Evolutionary conservation across 2,329 filamentous ascomycete species (phyloP), one percentile per base, ranked within the genome.

Genomic region (Ophiocordyceps camponoti-saundersi): DNA sequence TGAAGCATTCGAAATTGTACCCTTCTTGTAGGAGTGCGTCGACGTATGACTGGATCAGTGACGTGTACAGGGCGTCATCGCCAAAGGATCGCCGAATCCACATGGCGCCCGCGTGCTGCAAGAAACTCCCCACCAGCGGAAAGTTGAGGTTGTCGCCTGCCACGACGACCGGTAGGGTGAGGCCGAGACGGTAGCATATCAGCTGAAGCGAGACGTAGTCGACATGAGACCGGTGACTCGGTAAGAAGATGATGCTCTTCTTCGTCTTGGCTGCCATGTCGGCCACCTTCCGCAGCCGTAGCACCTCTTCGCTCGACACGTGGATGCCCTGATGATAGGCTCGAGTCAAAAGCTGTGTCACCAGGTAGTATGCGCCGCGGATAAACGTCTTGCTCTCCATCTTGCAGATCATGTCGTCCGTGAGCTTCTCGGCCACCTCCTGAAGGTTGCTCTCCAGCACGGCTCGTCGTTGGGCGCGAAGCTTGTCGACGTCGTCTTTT

Each of bases 291-390:
- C 88, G 73, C 49, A 98, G 61, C 30, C 87, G 76, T 46, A 95
- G 64, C 5, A 98, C 87, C 64, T 98, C 92, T 57, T 95, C 87
- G 61, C 86, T 94, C 1, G 85, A 94, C 26, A 96, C 88, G 61
- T 98, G 92, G 46, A 98, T 95, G 11, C 86, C 92, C 67, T 96
- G 90, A 58, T 96, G 88, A 61, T 98, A 98, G 6, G 92, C 90
- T 50, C 92, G 72, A 5, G 90, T 93, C 51, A 96, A 70, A 44
- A 96, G 71, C 64, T 96, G 90, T 1, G 89, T 94, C 44, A 72
- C 72, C 39, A 95, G 60, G 61, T 95, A 98, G 61, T 96, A 96
- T 44, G 92, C 90, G 22, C 86, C 79, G 44, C 92, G 73, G 54
- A 98, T 95, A 59, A 96, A 96, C 2, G 77, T 70, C 60, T 89